These are phyloP conservation scores for Babesia ovis DNA, from an alignment of 169 alveolate genomes.

Conservation along the genomic window DNA sequence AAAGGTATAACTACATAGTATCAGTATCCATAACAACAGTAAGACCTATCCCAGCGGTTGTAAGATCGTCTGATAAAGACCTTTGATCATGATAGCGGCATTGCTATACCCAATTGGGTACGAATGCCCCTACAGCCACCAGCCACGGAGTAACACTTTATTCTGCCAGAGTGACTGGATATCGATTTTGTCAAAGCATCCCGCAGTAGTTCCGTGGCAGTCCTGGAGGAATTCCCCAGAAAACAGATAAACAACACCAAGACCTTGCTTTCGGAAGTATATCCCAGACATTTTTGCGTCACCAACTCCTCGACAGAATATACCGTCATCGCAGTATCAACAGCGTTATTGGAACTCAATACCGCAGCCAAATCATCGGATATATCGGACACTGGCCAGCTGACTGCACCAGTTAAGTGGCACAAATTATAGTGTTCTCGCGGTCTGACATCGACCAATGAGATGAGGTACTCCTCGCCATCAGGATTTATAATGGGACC, in stretches of 20 bases:
- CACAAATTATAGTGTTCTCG: slow-evolving; percentile 37
- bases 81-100: slow-evolving; percentile 24
- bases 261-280: neutral
- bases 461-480: slow-evolving; percentile 52
- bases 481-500: neutral
- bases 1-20: too few relatives aligned
- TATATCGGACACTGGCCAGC: slow-evolving; percentile 42
- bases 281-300: neutral
- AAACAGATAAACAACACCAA: slow-evolving; percentile 36
- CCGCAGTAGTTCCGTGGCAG: slow-evolving; percentile 29
- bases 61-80: too few relatives aligned
- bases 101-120: neutral
- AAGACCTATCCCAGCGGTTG: neutral
- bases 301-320: neutral
- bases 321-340: too few relatives aligned
- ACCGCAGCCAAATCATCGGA: slow-evolving; percentile 21
- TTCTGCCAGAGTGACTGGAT: neutral
- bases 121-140: slow-evolving; percentile 51
- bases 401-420: slow-evolving; percentile 42
- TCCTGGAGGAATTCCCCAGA: slow-evolving; percentile 51
- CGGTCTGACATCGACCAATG: slow-evolving; percentile 55
- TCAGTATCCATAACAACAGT: too few relatives aligned
- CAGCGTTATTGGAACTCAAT: neutral
- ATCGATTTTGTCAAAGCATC: neutral
- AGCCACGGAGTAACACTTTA: slow-evolving; percentile 46